Evolutionary conservation across 179 eudicot genomes (phyloP), one percentile per base, ranked within the genome.

Genomic region (Silene coronaria): DNA sequence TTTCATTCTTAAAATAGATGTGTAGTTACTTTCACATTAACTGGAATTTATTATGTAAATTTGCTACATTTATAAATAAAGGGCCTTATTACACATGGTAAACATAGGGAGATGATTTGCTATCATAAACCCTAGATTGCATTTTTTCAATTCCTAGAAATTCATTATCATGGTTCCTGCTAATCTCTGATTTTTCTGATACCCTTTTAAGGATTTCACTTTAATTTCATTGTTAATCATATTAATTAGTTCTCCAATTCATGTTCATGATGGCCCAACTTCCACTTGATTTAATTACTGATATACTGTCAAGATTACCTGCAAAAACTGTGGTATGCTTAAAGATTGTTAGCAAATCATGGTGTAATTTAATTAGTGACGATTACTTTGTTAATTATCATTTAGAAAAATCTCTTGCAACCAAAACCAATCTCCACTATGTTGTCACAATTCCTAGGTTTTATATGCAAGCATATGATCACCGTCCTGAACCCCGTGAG

Each of bases 391-490:
- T 24, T 70, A 48, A 70, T 70, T 16, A 0, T 70, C 73, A 46
- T 26, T 70, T 70, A 14, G 73, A 70, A 23, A 8, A 8, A 48
- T 70, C 73, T 3, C 19, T 70, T 14, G 57, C 58, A 2, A 23
- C 73, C 34, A 13, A 23, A 23, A 46, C 73, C 13, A 70, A 70
- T n/a, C 73, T 45, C 1, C 73, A 70, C n/a, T 70, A 22, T 23
- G 58, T 70, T 24, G 59, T 70, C 22, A 23, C 36, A 12, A 7
- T 13, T 3, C 72, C 58, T 3, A 69, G 72, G 53, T 5, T 45
- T 22, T 70, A 23, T 46, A 5, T 13, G 19, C 73, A 23, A 48
- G 23, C 36, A n/a, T 67, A n/a, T n/a, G 70, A 67, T 22, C 65
- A 65, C 23, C 22, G 30, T 51, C 48, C 55, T 11, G 12, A 75